phyloP scores from a whole-genome alignment of 352 stramenopile species.

The Pythium pyrilobum region DNA sequence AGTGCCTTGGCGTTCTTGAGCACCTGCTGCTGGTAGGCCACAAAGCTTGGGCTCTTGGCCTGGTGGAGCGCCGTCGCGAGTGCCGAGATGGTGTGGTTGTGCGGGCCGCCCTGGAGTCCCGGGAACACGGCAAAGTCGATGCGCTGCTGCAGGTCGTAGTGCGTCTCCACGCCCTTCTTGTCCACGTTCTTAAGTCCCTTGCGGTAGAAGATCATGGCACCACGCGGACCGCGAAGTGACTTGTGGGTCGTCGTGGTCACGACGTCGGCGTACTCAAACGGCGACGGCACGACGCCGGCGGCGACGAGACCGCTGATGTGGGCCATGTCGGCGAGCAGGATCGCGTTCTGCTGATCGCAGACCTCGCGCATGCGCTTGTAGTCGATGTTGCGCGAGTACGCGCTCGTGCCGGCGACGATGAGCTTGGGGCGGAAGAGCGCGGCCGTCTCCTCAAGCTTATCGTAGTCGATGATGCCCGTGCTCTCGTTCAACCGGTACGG shows the following conservation, averaged over 20 bases:
- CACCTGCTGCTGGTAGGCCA: constrained; percentile 98
- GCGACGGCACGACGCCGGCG: constrained; percentile 93
- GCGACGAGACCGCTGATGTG: constrained; percentile 99
- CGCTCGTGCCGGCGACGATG: constrained; percentile 97
- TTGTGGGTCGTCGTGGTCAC: constrained; percentile 99
- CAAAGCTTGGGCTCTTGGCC: constrained; percentile 92
- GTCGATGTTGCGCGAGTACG: constrained; percentile 98
- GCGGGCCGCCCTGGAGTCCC: constrained; percentile 96
- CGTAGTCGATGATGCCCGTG: constrained; percentile 99
- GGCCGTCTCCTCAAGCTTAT: constrained; percentile 95
- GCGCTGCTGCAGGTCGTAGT: constrained; percentile 96
- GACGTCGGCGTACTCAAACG: constrained; percentile 98
- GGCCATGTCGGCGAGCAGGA: constrained; percentile 98
- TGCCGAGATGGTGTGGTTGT: constrained; percentile 99
- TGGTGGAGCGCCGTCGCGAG: constrained; percentile 97
- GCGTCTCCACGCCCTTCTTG: constrained; percentile 93
- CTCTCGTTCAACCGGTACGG: constrained; percentile 96
- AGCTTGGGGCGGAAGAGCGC: constrained; percentile 95
- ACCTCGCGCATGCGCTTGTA: constrained; percentile 98
- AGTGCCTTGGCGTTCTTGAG: constrained; percentile 90
- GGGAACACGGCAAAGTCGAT: constrained; percentile 99
- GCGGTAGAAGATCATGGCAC: constrained; percentile 99
- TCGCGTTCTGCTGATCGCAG: constrained; percentile 91
- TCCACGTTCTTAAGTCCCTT: constrained; percentile 92
- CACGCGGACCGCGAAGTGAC: constrained; percentile 96